These are phyloP conservation scores for Wickerhamiella domercqiae DNA, from an alignment of 805 yeast genomes.

Conservation along the genomic window DNA sequence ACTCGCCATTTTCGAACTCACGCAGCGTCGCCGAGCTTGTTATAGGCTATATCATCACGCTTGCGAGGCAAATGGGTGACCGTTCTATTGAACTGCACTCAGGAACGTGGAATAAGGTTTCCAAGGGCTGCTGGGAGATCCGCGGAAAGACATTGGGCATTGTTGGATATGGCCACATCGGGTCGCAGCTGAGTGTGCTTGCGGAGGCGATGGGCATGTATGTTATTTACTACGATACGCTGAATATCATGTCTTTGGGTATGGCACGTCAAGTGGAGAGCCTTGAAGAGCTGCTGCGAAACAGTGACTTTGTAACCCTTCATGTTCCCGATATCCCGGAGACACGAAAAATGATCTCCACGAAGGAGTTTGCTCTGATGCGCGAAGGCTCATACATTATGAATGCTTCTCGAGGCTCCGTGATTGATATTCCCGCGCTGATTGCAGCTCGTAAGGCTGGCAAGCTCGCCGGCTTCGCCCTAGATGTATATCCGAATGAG, in stretches of 20 bases:
- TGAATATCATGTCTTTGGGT: constrained; percentile 92
- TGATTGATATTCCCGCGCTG: constrained; percentile 88
- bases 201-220: constrained; percentile 98
- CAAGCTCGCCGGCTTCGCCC: constrained; percentile 90
- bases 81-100: constrained; percentile 91
- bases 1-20: constrained; percentile 96
- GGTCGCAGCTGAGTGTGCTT: constrained; percentile 87
- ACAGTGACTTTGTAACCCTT: constrained; percentile 77
- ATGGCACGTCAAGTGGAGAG: constrained; percentile 86
- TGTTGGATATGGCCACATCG: constrained; percentile 96
- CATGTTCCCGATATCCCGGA: constrained; percentile 94
- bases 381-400: constrained; percentile 87
- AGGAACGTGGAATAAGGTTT: constrained; percentile 95
- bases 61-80: constrained; percentile 95
- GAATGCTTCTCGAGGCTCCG: constrained; percentile 96
- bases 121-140: constrained; percentile 93
- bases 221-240: constrained; percentile 81
- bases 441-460: constrained; percentile 84
- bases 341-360: constrained; percentile 76
- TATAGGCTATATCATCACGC: constrained; percentile 81
- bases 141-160: constrained; percentile 97
- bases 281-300: constrained; percentile 62
- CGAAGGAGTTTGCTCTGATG: constrained; percentile 90
- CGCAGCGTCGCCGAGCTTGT: constrained; percentile 97
- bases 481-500: constrained; percentile 93